Evolutionary conservation across 179 eudicot genomes (phyloP).

Genomic region (Actinidia arguta): DNA sequence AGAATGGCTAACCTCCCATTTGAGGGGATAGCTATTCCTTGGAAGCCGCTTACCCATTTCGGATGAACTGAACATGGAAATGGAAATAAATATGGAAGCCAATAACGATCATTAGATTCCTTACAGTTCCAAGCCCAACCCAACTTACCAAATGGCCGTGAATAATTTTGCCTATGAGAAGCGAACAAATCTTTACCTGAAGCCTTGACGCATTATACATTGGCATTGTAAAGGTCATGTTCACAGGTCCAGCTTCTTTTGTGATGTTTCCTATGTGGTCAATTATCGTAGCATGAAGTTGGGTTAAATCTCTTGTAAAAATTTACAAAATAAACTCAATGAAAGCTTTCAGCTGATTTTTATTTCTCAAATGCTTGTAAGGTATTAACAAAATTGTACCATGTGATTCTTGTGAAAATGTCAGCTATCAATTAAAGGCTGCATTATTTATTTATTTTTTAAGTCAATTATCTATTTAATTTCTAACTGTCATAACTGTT

Average conservation of each 20-base stretch:
- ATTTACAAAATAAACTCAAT: background rate
- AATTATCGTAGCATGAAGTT: background rate
- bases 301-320: conserved; percentile 2
- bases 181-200: conserved; percentile 53
- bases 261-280: conserved; percentile 73
- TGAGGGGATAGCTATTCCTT: background rate
- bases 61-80: background rate
- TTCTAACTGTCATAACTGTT: too few species aligned
- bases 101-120: background rate
- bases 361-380: background rate
- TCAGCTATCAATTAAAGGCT: too few species aligned
- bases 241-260: conserved; percentile 98
- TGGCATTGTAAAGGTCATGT: conserved; percentile 96
- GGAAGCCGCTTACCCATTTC: background rate
- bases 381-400: conserved; percentile 48
- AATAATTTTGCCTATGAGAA: background rate
- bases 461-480: too few species aligned
- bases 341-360: conserved; percentile 7
- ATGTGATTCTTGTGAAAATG: conserved; percentile 88
- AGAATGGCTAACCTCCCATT: background rate
- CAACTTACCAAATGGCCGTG: background rate
- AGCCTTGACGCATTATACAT: conserved; percentile 96
- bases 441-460: too few species aligned
- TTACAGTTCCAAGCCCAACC: background rate
- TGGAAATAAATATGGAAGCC: background rate